phyloP scores from a whole-genome alignment of 228 moss, liverwort and hornwort species.

The Sphagnum magellanicum region DNA sequence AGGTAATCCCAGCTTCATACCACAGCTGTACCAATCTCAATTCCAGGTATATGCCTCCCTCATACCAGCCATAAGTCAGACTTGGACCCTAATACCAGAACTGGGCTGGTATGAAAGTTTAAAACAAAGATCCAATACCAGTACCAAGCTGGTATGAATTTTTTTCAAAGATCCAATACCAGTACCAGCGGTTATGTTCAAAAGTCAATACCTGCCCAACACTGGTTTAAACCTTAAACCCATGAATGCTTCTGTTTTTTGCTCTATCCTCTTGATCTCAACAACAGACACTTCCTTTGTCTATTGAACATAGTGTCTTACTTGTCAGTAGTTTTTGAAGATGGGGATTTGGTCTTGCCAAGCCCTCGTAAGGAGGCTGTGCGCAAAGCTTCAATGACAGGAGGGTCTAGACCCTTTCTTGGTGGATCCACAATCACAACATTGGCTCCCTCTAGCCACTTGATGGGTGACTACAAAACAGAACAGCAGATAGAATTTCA shows the following conservation, averaged over 20 bases:
- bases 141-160: too few species aligned
- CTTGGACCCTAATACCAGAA: too few species aligned
- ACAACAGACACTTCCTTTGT: background rate
- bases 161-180: too few species aligned
- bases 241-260: too few species aligned
- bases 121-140: too few species aligned
- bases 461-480: constrained; percentile 60
- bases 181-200: too few species aligned
- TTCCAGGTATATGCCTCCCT: too few species aligned
- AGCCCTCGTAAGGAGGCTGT: constrained; percentile 65
- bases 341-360: constrained; percentile 62
- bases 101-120: too few species aligned
- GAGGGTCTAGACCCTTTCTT: constrained; percentile 76
- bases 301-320: constrained; percentile 17
- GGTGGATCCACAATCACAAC: constrained; percentile 90
- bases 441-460: constrained; percentile 86
- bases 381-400: constrained; percentile 80
- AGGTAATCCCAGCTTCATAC: too few species aligned
- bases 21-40: too few species aligned
- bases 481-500: constrained; percentile 6
- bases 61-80: too few species aligned
- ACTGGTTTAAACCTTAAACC: background rate
- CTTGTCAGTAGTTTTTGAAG: constrained; percentile 42
- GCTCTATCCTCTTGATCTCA: background rate
- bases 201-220: too few species aligned